phyloP scores from a whole-genome alignment of 1,284 basidiomycete genomes.

The Leccinum subspadiceum region DNA sequence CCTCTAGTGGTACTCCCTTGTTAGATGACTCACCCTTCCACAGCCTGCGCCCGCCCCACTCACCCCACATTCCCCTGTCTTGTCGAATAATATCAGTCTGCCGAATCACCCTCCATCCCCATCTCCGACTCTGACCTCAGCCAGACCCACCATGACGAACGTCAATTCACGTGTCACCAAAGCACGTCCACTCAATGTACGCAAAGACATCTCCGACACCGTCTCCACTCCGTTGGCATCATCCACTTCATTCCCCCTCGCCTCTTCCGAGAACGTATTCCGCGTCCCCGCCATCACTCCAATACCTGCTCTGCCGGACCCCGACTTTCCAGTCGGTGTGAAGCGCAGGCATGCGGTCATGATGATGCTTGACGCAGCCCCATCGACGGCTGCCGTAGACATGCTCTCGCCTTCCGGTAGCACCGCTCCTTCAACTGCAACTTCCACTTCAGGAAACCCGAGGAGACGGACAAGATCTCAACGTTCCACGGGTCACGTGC shows the following conservation, averaged over 20 bases:
- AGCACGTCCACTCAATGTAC: conserved; percentile 19
- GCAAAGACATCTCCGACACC: conserved; percentile 29
- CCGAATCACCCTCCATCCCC: conserved; percentile 30
- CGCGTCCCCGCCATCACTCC: conserved; percentile 21
- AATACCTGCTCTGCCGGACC: conserved; percentile 22
- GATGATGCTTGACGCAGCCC: conserved; percentile 56
- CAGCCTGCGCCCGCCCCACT: conserved; percentile 19
- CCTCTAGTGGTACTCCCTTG: not conserved
- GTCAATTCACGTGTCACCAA: conserved; percentile 29
- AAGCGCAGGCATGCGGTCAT: conserved; percentile 61
- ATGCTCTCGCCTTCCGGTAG: conserved; percentile 25
- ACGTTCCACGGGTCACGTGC: conserved; percentile 34
- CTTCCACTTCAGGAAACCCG: conserved; percentile 24
- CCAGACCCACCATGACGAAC: conserved; percentile 22
- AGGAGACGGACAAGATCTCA: conserved; percentile 47
- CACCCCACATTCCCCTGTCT: conserved; percentile 32
- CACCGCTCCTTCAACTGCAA: conserved; percentile 11
- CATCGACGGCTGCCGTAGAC: conserved; percentile 29
- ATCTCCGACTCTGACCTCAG: conserved; percentile 34
- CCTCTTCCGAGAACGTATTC: conserved; percentile 29
- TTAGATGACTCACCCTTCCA: conserved; percentile 4
- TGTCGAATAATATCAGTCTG: conserved; percentile 19
- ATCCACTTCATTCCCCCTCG: conserved; percentile 18
- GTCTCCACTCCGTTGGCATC: conserved; percentile 12
- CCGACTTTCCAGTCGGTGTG: conserved; percentile 37